Percentiles rank a stretch among this genome's conserved stretches.
phyloP scores from a whole-genome alignment of 2,329 filamentous ascomycete species.

The Nigrospora sphaerica region DNA sequence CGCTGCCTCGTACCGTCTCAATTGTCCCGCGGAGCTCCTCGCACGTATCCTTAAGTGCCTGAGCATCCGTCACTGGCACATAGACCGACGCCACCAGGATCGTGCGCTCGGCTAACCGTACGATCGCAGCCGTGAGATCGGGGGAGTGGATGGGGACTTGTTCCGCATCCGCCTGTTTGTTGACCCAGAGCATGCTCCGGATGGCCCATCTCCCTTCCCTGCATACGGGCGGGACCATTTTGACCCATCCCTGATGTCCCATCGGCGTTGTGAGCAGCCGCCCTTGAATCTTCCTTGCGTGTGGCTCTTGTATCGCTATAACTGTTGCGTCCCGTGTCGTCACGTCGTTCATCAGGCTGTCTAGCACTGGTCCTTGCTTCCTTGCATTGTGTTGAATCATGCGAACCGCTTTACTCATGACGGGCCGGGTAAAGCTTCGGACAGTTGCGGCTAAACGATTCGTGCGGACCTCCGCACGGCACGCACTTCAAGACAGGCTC shows the following conservation, averaged over 20 bases:
- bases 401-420: too few relatives aligned
- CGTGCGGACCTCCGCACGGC: too few relatives aligned
- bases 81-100: neutral
- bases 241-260: neutral
- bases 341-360: neutral
- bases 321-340: neutral
- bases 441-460: too few relatives aligned
- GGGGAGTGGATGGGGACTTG: neutral
- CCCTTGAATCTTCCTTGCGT: neutral
- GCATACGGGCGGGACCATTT: neutral
- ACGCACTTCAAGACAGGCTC: too few relatives aligned
- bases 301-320: neutral
- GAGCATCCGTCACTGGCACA: neutral
- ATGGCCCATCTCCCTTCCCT: constrained; percentile 1
- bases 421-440: too few relatives aligned
- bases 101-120: neutral
- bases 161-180: neutral
- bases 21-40: neutral
- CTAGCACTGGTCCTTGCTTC: too few relatives aligned
- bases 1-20: neutral
- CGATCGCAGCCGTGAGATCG: neutral
- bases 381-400: too few relatives aligned
- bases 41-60: neutral
- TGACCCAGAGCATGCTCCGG: neutral
- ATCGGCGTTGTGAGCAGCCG: neutral